Conservation (phyloP, 169 alveolate genomes). For the Eimeria brunetti region DNA sequence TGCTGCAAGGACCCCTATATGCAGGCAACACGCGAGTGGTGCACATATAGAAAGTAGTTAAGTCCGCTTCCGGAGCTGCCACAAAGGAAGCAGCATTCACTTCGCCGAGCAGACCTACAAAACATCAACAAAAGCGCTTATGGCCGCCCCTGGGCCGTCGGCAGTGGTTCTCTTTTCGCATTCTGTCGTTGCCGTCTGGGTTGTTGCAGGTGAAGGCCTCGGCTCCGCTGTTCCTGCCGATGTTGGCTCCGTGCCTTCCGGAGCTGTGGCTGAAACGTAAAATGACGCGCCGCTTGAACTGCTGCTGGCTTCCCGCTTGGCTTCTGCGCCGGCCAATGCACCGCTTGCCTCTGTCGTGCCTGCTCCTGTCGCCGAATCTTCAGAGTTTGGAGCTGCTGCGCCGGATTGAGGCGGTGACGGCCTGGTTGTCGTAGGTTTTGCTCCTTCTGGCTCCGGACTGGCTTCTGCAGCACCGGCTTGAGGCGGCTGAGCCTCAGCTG, state of each 20-base stretch:
- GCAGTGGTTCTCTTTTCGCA: background rate
- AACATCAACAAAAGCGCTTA: conserved; percentile 14
- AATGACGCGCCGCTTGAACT: background rate
- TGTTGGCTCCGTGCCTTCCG: background rate
- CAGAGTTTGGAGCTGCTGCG: background rate
- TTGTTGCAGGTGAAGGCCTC: background rate
- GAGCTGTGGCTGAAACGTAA: background rate
- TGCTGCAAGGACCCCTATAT: background rate
- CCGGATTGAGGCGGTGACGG: background rate
- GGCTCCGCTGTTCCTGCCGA: background rate
- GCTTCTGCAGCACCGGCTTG: conserved; percentile 30
- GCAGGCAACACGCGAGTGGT: background rate
- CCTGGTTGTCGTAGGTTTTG: background rate
- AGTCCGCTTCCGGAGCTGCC: background rate
- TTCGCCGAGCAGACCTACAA: background rate
- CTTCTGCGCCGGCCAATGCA: background rate
- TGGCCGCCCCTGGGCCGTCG: background rate
- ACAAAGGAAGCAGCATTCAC: background rate
- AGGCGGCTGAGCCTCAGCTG: conserved; percentile 27
- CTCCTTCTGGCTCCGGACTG: conserved; percentile 15
- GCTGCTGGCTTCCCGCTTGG: background rate
- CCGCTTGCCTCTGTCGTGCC: background rate
- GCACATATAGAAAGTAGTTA: background rate
- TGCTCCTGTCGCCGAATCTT: background rate
- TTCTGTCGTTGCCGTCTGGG: background rate